Base-by-base conservation (phyloP, 1,284 basidiomycete species). In the Marasmius tenuissimus region DNA sequence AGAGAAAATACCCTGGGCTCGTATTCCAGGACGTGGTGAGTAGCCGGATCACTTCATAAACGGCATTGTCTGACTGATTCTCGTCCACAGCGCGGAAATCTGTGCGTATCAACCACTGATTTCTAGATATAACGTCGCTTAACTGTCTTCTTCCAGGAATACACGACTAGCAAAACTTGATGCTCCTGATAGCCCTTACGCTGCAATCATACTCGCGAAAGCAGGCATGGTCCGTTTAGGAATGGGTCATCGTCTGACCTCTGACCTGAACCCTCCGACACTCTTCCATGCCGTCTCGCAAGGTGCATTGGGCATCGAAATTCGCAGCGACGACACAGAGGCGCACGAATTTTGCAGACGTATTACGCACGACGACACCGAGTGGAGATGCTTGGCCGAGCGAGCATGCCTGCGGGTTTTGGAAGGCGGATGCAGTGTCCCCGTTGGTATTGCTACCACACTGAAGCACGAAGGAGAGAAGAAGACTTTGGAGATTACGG, bases 361-460 rank as follows among this genome's bases (percentile, higher is more conserved):
- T 20, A 74, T 96, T 51, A 92, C 85, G 2, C 91, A 96, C 73
- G 86, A 86, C 79, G 81, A 81, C 70, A 94, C 93, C 0, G 83
- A 89, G 62, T 92, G 88, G 87, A 77, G 72, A 59, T 93, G 91
- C 69, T 78, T 82, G 20, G 93, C 94, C 7, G 97, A 99, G 76
- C 86, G 97, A 11, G 92, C 91, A 1, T 89, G 93, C 73, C 80
- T 99, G 65, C 83, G 90, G 40, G 89, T 92, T 40, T 81, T 99
- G 58, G 97, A 99, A 74, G 97, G 97, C 11, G 97, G 96, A 34
- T 99, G 97, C 75, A 96, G 93, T 63, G 95, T 99, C 1, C 97
- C 97, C 0, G 96, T 98, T n/a, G 96, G 97, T 16, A 90, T 94
- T 37, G 79, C 83, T 65, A 87, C 85, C 16, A 69, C 68, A 49